Percentiles rank a stretch among this genome's conserved stretches.
Conservation (phyloP, 192 early-diverging fungal species). For the Podila verticillata region DNA sequence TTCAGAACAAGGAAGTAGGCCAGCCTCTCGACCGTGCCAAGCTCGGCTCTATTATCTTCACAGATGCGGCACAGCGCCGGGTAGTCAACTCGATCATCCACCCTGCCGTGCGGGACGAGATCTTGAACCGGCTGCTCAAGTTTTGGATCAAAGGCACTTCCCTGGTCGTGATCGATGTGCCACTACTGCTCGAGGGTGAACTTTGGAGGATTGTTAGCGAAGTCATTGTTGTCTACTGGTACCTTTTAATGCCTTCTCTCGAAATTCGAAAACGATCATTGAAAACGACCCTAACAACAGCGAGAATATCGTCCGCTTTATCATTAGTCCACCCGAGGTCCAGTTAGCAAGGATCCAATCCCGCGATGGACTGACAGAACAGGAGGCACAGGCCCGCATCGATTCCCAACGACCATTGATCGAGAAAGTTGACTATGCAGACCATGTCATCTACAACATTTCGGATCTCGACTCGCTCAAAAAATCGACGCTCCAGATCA, state of each 20-base stretch:
- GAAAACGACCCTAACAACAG: no score
- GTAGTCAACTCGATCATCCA: conserved; percentile 88
- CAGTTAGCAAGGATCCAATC: conserved; percentile 80
- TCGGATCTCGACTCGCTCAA: conserved; percentile 65
- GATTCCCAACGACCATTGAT: conserved; percentile 85
- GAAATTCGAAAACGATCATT: not conserved
- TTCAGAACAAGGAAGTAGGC: conserved; percentile 56
- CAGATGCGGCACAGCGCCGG: conserved; percentile 73
- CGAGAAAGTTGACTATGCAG: conserved; percentile 80
- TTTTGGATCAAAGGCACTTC: conserved; percentile 75
- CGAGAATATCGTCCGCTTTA: not conserved
- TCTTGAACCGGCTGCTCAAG: conserved; percentile 71
- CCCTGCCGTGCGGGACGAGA: conserved; percentile 86
- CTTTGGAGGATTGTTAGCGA: conserved; percentile 76
- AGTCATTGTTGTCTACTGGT: conserved; percentile 88
- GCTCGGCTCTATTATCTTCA: conserved; percentile 85
- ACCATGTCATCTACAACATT: conserved; percentile 89
- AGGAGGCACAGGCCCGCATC: conserved; percentile 75
- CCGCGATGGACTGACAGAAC: conserved; percentile 75
- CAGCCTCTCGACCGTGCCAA: conserved; percentile 76
- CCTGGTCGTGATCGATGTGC: conserved; percentile 89
- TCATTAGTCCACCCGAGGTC: conserved; percentile 68
- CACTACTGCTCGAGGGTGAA: conserved; percentile 90
- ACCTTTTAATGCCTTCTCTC: not conserved
- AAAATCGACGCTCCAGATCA: conserved; percentile 48